A percentile compares a stretch with the other conserved stretches of the same genome.
Conservation (phyloP, 2,329 filamentous ascomycete species). For the Fonsecaea monophora region DNA sequence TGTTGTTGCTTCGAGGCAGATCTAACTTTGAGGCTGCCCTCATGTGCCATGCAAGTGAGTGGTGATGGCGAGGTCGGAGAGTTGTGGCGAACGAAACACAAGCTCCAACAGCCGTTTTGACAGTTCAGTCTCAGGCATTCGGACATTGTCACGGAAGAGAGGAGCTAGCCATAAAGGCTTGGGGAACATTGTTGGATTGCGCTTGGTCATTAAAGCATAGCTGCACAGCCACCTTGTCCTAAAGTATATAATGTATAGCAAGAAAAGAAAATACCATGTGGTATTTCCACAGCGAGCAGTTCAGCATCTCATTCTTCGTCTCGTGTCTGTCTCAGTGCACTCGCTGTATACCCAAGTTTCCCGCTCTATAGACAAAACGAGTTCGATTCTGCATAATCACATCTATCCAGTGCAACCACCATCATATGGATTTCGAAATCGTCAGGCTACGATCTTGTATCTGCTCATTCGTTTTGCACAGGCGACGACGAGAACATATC, state of each 20-base stretch:
- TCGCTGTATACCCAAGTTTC: neutral
- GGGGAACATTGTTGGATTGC: too few species aligned
- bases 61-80: neutral
- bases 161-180: too few species aligned
- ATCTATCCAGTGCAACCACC: neutral
- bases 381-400: neutral
- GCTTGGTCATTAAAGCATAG: too few species aligned
- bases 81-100: neutral
- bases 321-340: neutral
- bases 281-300: neutral
- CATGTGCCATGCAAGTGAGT: too few species aligned
- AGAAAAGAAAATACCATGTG: too few species aligned
- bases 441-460: neutral
- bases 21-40: neutral
- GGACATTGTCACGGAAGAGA: too few species aligned
- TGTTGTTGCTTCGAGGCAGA: neutral
- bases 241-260: too few species aligned
- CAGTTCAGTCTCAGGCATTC: too few species aligned
- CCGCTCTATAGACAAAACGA: neutral
- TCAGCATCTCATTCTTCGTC: neutral
- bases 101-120: too few species aligned
- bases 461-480: slow-evolving; percentile 19
- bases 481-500: slow-evolving; percentile 37
- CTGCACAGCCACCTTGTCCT: too few species aligned
- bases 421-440: neutral